Evolutionary conservation across 129 eudicot genomes (phyloP).

Genomic region (Kitagawia praeruptora): DNA sequence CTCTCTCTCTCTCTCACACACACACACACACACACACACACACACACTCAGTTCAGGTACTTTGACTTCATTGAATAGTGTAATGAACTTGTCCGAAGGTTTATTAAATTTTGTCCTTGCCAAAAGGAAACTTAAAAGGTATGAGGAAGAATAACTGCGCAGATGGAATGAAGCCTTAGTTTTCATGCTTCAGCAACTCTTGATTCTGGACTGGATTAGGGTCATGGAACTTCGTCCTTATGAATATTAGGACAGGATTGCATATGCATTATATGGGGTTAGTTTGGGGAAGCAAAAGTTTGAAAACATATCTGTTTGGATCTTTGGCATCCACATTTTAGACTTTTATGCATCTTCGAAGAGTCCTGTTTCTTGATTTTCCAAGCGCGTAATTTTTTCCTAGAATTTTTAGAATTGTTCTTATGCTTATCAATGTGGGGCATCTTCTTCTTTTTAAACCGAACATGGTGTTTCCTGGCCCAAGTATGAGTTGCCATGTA

Average conservation of each 20-base stretch:
- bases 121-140: not conserved
- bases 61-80: not conserved
- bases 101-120: not conserved
- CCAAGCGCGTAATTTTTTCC: not conserved
- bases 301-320: not conserved
- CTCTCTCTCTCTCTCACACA: conserved; percentile 13
- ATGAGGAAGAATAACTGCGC: not conserved
- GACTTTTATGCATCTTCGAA: not conserved
- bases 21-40: not conserved
- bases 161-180: not conserved
- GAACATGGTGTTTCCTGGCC: not conserved
- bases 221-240: not conserved
- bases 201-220: not conserved
- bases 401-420: not conserved
- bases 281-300: not conserved
- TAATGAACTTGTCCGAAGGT: not conserved
- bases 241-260: not conserved
- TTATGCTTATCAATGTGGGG: not conserved
- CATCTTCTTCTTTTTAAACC: not conserved
- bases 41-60: not conserved
- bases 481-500: not conserved
- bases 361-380: not conserved
- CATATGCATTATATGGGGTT: not conserved
- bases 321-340: not conserved
- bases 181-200: not conserved